phyloP scores from a whole-genome alignment of 1,284 basidiomycete genomes.

The Coriolopsis trogii region DNA sequence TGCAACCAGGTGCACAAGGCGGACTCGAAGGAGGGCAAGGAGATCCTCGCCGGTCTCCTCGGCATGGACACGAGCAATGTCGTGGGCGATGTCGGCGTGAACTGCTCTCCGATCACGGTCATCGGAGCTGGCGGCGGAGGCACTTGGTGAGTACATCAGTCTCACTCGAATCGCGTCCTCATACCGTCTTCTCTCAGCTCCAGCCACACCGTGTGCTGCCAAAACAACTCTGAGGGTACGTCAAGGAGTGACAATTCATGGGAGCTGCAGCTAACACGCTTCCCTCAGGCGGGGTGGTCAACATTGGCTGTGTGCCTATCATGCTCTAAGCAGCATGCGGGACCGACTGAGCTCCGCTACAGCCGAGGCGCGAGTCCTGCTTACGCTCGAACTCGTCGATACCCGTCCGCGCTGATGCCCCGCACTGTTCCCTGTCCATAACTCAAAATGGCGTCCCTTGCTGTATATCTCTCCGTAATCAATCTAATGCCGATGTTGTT shows the following conservation, averaged over 20 bases:
- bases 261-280: background rate
- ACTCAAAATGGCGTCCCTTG: too few species aligned
- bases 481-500: too few species aligned
- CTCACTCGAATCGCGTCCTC: too few species aligned
- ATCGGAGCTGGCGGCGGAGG: constrained; percentile 16
- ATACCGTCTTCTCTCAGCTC: background rate
- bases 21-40: constrained; percentile 1
- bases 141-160: constrained; percentile 18
- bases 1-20: constrained; percentile 23
- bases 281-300: constrained; percentile 4
- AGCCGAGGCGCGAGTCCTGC: background rate
- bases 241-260: too few species aligned
- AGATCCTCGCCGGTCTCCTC: constrained; percentile 13
- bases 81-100: constrained; percentile 18
- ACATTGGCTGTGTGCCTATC: constrained; percentile 12
- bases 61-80: constrained; percentile 16
- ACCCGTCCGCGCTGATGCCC: too few species aligned
- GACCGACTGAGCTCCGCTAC: background rate
- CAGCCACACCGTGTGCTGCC: constrained; percentile 10
- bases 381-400: background rate
- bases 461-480: too few species aligned
- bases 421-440: too few species aligned
- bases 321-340: background rate
- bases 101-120: constrained; percentile 28
- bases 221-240: constrained; percentile 7